phyloP scores from a whole-genome alignment of 768 basidiomycete genomes.

The Ephemerocybe angulata region DNA sequence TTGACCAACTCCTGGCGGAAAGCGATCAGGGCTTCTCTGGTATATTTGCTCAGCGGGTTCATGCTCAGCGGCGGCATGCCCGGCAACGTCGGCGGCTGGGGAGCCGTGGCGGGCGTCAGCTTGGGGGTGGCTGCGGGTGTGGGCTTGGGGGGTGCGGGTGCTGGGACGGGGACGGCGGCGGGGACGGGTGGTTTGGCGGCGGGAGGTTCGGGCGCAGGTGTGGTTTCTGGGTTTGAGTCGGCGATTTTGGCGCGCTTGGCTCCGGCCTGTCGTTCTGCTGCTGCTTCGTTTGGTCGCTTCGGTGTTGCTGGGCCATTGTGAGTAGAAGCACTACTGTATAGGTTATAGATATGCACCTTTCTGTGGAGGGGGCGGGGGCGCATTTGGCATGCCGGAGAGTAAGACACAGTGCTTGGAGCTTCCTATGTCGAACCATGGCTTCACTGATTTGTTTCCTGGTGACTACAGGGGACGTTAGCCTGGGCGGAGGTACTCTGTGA shows the following conservation, averaged over 20 bases:
- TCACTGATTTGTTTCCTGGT: conserved; percentile 20
- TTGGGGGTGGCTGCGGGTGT: no score
- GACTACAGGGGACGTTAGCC: conserved; percentile 32
- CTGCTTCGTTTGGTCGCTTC: conserved; percentile 45
- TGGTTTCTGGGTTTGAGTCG: conserved; percentile 40
- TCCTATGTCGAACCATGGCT: conserved; percentile 56
- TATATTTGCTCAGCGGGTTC: no score
- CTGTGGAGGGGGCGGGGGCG: conserved; percentile 30
- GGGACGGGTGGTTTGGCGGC: no score
- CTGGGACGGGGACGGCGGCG: no score
- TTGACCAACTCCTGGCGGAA: no score
- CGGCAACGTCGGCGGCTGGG: no score
- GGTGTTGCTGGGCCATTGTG: conserved; percentile 17
- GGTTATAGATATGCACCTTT: conserved; percentile 13
- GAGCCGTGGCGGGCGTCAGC: no score
- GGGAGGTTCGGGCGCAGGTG: conserved; percentile 6
- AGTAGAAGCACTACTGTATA: not conserved
- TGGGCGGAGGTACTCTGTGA: conserved; percentile 5
- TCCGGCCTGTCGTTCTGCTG: conserved; percentile 23
- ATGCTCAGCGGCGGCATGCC: no score
- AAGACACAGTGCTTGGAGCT: conserved; percentile 42
- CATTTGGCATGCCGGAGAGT: conserved; percentile 46
- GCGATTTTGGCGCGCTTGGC: conserved; percentile 39
- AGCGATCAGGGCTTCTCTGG: no score
- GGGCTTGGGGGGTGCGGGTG: no score